A percentile compares a stretch with the other conserved stretches of the same genome.
Evolutionary conservation across 23 red algal genomes (phyloP).

Genomic region (Chondrus crispus): DNA sequence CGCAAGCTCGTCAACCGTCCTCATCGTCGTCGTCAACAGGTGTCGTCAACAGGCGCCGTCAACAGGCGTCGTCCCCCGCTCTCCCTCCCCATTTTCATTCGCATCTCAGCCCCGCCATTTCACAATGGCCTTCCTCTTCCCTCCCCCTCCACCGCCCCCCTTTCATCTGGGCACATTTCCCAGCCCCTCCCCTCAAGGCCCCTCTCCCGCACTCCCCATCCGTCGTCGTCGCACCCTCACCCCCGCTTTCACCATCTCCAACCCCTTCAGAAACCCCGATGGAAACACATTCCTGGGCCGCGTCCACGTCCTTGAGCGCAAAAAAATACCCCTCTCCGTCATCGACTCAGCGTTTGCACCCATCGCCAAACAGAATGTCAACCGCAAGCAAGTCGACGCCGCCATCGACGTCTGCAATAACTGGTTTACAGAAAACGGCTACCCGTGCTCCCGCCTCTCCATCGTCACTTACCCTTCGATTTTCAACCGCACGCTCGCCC

Average conservation of each 20-base stretch:
- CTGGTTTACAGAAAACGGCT: slow-evolving; percentile 47
- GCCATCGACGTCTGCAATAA: neutral
- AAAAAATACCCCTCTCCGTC: slow-evolving; percentile 25
- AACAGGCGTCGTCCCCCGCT: too few species aligned
- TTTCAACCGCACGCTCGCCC: slow-evolving; percentile 11
- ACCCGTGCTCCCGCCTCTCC: slow-evolving; percentile 26
- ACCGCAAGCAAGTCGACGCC: slow-evolving; percentile 16
- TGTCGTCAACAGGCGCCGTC: too few species aligned
- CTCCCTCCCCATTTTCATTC: too few species aligned
- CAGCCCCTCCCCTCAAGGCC: too few species aligned
- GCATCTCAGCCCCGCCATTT: too few species aligned
- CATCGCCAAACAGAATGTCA: neutral
- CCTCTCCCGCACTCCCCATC: too few species aligned
- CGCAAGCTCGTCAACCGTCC: too few species aligned
- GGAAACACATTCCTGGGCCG: neutral
- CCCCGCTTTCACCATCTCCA: neutral
- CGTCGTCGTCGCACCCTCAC: too few species aligned
- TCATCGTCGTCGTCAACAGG: too few species aligned
- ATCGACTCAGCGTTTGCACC: slow-evolving; percentile 30
- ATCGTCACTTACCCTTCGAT: slow-evolving; percentile 18
- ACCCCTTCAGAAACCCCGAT: neutral
- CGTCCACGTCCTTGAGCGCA: neutral
- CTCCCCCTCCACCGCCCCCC: neutral
- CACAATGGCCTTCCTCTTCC: neutral
- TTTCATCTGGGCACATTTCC: too few species aligned